Evolutionary conservation across 768 basidiomycete species (phyloP), one percentile per base, ranked within the genome.

Genomic region (Amanita brunnescens): DNA sequence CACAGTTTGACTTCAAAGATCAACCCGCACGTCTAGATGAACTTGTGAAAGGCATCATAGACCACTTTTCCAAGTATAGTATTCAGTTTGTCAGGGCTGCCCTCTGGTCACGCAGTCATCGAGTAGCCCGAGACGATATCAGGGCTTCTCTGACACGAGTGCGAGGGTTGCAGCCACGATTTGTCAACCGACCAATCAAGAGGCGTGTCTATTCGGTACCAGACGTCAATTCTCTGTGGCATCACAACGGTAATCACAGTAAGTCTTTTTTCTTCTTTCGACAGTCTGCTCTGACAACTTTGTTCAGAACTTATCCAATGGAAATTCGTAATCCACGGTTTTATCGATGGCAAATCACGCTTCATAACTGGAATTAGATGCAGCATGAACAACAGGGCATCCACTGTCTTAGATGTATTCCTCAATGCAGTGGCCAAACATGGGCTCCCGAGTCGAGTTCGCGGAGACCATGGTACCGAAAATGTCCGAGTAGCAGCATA

Each of bases 221-320:
- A 23, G 65, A 63, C 2, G 61, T 62, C 6, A 69, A 69, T 55
- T 62, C 62, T 0, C 55, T 69, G 0, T 68, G 66, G 66, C 67
- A 70, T 49, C 64, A 69, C 57, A 66, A 70, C 55, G 65, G 69
- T 0, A 67, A 69, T 41, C 69, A 69, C 57, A 61, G 68, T 69
- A 48, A n/a, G 58, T 54, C 12, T 30, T 38, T 20, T 3, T 6
- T 48, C 18, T 42, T 10, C n/a, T 23, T 43, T 45, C 21, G 42
- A 29, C 6, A 1, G 9, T 2, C 24, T 2, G 14, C 5, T 3
- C 13, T 44, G 8, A 9, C 10, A 16, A 44, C 5, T n/a, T 2
- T 18, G 14, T 9, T 14, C 33, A 43, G 13, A 35, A 14, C 14
- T 30, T 3, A 30, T 44, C 26, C 8, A 6, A 10, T 41, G 40